Evolutionary conservation across 2,329 filamentous ascomycete genomes (phyloP), one percentile per base, ranked within the genome.

Genomic region (Hypoxylon sp.): DNA sequence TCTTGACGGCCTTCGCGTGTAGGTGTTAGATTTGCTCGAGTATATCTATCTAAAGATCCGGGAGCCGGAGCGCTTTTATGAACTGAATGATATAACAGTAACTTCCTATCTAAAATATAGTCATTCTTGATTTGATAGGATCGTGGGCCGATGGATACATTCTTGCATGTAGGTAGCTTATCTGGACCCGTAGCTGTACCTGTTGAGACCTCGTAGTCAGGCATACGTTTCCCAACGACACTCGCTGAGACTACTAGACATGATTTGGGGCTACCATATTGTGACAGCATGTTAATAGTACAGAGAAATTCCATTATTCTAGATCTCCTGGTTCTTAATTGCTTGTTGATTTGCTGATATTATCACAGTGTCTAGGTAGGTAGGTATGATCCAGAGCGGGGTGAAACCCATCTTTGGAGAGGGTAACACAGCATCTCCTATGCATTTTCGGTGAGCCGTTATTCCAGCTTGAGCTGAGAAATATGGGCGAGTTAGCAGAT

Each of bases 61-160:
- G 35, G 17, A 9, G 31, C 17, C n/a, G 14, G 24, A 39, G 9
- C n/a, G 5, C 5, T 39, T 48, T 50, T 26, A 39, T 58, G 11
- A 31, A 39, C 22, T 4, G 55, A 50, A 13, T 29, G 29, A 22
- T 31, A 13, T 42, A 29, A 54, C 51, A 46, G 19, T n/a, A 5
- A 26, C 42, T 39, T 57, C 48, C 19, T 31, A 47, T 26, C 35
- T 47, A 57, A 35, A 24, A n/a, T 31, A 22, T 17, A 44, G 26
- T 57, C 17, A 57, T 44, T 24, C 17, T 26, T 26, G 14, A 44
- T 42, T 55, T 24, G 24, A 44, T 19, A 22, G 4, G 19, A 56
- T 9, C 31, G 54, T 24, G 29, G 39, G 22, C n/a, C 26, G 13
- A 29, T 33, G 13, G 14, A 26, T 17, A 17, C 47, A 17, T 19